These are phyloP conservation scores for Zygotorulaspora chibaensis DNA, from an alignment of 805 yeast genomes.

Conservation along the genomic window DNA sequence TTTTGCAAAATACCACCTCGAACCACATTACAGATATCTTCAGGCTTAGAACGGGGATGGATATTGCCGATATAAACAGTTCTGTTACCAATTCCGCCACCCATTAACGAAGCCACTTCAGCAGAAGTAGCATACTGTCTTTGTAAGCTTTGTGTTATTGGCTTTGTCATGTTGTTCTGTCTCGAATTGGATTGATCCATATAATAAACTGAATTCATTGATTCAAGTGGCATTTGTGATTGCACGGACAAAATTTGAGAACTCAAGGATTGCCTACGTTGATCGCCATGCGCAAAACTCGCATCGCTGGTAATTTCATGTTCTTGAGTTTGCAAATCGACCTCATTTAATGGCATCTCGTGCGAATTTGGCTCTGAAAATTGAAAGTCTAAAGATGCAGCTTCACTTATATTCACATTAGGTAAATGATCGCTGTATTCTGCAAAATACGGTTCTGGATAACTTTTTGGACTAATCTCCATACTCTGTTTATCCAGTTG, in stretches of 20 bases:
- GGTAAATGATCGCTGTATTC: conserved; percentile 17
- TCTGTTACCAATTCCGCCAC: conserved; percentile 48
- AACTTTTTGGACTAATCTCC: conserved; percentile 11
- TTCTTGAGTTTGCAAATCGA: conserved; percentile 7
- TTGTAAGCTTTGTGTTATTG: conserved; percentile 31
- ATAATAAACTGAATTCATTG: conserved; percentile 12
- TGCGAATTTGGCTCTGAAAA: conserved; percentile 21
- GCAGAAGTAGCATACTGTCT: conserved; percentile 28
- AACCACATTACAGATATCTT: conserved; percentile 70
- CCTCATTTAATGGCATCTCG: conserved; percentile 21
- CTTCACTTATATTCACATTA: conserved; percentile 16
- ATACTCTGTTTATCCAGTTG: conserved; percentile 13
- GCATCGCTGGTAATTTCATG: conserved; percentile 1
- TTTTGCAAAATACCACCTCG: conserved; percentile 73
- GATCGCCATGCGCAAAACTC: neutral
- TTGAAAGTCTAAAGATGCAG: conserved; percentile 15
- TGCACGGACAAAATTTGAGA: conserved; percentile 8
- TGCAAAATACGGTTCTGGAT: conserved; percentile 18
- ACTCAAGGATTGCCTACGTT: neutral
- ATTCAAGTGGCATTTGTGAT: conserved; percentile 3
- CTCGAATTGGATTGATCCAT: conserved; percentile 18
- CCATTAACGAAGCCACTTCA: conserved; percentile 31
- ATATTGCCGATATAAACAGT: conserved; percentile 67
- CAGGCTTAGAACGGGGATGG: conserved; percentile 59
- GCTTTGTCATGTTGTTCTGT: conserved; percentile 15